Conservation (phyloP, 164 flowering plant genomes). For the Kalanchoe fedtschenkoi region DNA sequence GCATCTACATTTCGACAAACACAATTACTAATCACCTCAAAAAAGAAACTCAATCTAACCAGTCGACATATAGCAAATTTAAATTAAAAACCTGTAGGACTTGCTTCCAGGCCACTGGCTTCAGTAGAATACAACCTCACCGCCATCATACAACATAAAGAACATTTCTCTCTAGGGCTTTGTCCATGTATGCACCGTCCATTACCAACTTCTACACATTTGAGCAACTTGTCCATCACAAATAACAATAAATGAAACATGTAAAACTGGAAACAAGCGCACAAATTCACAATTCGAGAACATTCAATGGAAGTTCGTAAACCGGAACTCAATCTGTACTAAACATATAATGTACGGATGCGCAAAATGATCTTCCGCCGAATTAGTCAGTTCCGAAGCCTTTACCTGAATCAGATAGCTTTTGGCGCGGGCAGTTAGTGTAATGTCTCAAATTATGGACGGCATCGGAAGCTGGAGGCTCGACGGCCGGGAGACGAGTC, state of each 20-base stretch:
- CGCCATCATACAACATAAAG: constrained; percentile 7
- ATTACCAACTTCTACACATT: background rate
- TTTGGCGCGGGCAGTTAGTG: constrained; percentile 4
- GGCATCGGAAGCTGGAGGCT: constrained; percentile 9
- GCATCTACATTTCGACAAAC: constrained; percentile 30
- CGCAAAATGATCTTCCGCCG: too few relatives aligned
- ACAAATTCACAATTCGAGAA: too few relatives aligned
- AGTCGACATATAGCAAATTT: background rate
- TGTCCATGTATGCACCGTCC: constrained; percentile 3
- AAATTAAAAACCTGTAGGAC: constrained; percentile 31
- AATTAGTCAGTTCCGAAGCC: too few relatives aligned
- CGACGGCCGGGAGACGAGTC: constrained; percentile 14
- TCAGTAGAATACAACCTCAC: constrained; percentile 20
- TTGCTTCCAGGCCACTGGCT: constrained; percentile 14
- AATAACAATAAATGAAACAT: background rate
- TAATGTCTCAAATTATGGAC: constrained; percentile 13
- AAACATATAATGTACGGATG: too few relatives aligned
- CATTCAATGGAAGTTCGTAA: too few relatives aligned
- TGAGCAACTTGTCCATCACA: background rate
- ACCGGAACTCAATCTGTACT: too few relatives aligned
- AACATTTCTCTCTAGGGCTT: constrained; percentile 2
- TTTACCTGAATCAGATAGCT: background rate
- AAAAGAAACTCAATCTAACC: background rate
- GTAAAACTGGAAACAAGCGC: too few relatives aligned
- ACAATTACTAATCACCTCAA: background rate